These are phyloP conservation scores for Arthromyces matolae DNA, from an alignment of 768 basidiomycete species.

Conservation along the genomic window DNA sequence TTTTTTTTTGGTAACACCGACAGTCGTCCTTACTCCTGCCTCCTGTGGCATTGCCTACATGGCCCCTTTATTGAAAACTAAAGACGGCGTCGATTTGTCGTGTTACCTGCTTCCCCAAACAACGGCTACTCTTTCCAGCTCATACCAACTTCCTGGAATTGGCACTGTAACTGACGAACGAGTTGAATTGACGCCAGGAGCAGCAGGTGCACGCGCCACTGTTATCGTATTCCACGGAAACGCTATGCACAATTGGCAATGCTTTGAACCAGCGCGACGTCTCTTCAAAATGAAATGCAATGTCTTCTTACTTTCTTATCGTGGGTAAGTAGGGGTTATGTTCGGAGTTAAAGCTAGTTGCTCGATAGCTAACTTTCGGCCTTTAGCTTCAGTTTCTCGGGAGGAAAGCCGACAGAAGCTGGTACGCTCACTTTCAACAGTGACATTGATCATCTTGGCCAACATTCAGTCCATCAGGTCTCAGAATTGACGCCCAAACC, in stretches of 20 bases:
- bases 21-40: constrained; percentile 7
- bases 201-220: constrained; percentile 51
- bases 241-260: constrained; percentile 69
- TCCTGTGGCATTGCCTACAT: constrained; percentile 9
- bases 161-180: constrained; percentile 2
- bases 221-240: constrained; percentile 89
- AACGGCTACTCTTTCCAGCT: neutral
- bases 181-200: constrained; percentile 15
- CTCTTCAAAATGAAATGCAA: constrained; percentile 77
- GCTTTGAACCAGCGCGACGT: constrained; percentile 60
- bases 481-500: constrained; percentile 78
- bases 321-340: constrained; percentile 59
- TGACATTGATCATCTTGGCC: neutral
- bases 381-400: constrained; percentile 78
- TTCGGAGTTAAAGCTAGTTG: too few species aligned
- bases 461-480: constrained; percentile 38
- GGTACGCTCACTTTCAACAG: constrained; percentile 36
- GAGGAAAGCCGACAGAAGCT: constrained; percentile 76
- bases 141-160: neutral
- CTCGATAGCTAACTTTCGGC: too few species aligned
- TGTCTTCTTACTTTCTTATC: constrained; percentile 83
- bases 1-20: neutral
- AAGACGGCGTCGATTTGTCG: constrained; percentile 13
- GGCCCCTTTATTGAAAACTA: constrained; percentile 12
- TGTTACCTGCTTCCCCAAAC: constrained; percentile 17